Evolutionary conservation across 768 basidiomycete genomes (phyloP).

Genomic region (Sporobolomyces roseus): DNA sequence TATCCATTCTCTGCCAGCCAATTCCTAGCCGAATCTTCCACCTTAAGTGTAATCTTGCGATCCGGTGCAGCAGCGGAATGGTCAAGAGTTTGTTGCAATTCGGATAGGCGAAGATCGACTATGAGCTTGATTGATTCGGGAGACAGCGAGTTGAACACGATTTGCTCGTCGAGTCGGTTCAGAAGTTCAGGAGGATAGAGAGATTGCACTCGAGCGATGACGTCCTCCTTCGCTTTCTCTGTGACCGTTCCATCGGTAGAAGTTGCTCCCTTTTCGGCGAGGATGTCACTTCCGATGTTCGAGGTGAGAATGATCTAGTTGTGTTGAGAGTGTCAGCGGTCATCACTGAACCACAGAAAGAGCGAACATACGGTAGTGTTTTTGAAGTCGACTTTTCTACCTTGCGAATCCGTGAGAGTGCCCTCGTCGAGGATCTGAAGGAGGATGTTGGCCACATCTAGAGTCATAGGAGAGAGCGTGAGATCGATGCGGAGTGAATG

Average conservation of each 20-base stretch:
- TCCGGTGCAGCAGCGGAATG: constrained; percentile 64
- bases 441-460: too few relatives aligned
- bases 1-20: constrained; percentile 73
- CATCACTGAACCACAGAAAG: too few relatives aligned
- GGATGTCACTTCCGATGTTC: constrained; percentile 47
- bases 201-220: constrained; percentile 16
- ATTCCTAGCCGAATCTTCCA: constrained; percentile 66
- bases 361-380: constrained; percentile 41
- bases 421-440: constrained; percentile 53
- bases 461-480: too few relatives aligned
- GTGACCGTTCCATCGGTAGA: constrained; percentile 31
- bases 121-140: constrained; percentile 70
- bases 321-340: too few relatives aligned
- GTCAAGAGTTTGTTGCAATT: constrained; percentile 72
- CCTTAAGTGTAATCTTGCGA: constrained; percentile 68
- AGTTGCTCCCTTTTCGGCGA: constrained; percentile 17
- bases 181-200: constrained; percentile 41
- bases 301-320: constrained; percentile 41
- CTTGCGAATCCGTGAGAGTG: constrained; percentile 50
- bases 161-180: constrained; percentile 50
- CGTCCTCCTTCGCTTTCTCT: constrained; percentile 6
- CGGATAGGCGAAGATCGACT: constrained; percentile 71
- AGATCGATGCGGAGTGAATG: too few relatives aligned
- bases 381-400: constrained; percentile 50
- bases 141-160: constrained; percentile 69